Conservation (phyloP, 371 early-diverging fungal species). For the Rhizopus microsporus region DNA sequence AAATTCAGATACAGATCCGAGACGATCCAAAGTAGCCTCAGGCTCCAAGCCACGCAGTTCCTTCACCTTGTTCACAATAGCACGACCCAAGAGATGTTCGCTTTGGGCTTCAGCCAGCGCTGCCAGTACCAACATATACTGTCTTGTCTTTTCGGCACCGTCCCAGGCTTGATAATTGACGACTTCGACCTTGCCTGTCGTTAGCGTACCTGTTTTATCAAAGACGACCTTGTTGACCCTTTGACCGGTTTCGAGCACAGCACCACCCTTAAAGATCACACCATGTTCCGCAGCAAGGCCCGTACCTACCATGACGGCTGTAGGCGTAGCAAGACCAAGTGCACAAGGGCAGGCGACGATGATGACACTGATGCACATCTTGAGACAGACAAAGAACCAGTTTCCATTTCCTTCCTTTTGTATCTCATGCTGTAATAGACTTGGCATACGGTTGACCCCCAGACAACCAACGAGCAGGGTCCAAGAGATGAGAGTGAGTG, state of each 20-base stretch:
- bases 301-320: slow-evolving; percentile 98
- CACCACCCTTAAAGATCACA: slow-evolving; percentile 87
- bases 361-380: slow-evolving; percentile 91
- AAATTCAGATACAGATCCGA: slow-evolving; percentile 58
- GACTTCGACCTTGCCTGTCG: slow-evolving; percentile 81
- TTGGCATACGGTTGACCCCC: slow-evolving; percentile 53
- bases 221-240: slow-evolving; percentile 85
- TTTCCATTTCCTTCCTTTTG: slow-evolving; percentile 58
- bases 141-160: slow-evolving; percentile 5
- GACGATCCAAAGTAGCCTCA: slow-evolving; percentile 30
- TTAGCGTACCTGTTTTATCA: slow-evolving; percentile 98
- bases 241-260: slow-evolving; percentile 81
- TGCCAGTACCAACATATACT: slow-evolving; percentile 32
- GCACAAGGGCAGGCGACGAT: slow-evolving; percentile 98
- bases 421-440: slow-evolving; percentile 54
- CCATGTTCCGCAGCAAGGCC: slow-evolving; percentile 93
- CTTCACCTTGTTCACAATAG: slow-evolving; percentile 68
- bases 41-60: slow-evolving; percentile 30
- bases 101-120: slow-evolving; percentile 81
- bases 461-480: slow-evolving; percentile 53
- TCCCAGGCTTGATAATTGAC: slow-evolving; percentile 42
- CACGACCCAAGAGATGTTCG: slow-evolving; percentile 89
- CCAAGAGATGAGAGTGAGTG: slow-evolving; percentile 83
- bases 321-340: slow-evolving; percentile 93
- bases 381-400: slow-evolving; percentile 80